Base-by-base conservation (phyloP, 495 filamentous ascomycete genomes). In the Neurospora hispaniola region DNA sequence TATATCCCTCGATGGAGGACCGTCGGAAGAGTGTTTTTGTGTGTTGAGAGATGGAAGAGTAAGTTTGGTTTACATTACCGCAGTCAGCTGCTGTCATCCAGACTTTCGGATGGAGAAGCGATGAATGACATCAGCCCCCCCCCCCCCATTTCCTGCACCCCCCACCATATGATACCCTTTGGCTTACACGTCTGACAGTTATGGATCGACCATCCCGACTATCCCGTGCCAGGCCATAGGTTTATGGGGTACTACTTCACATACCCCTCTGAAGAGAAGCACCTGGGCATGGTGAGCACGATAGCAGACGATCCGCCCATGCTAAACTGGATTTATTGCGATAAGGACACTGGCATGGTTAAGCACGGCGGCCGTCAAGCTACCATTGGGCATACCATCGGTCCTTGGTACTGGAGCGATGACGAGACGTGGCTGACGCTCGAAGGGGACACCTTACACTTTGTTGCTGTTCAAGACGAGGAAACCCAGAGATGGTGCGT, bases 301-400 rank as follows among this genome's bases (percentile, higher is more conserved):
- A 87, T 89, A 75, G 79, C 80, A 1, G 87, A 88, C 71, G 86
- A 88, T 72, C 87, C 88, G 5, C 89, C 89, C 20, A 84, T 87
- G 82, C 84, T 90, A 39, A 88, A 90, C 81, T 90, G 89, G 89
- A 86, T 90, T 12, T 90, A 87, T 72, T 84, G 88, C 73, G 87
- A 89, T 80, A 83, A 85, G 73, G 86, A 86, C 74, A 88, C 82
- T 40, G 81, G 84, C 71, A 78, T 87, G 75, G 79, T 90, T 48
- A 85, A 85, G 73, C 86, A 89, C 74, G 88, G 87, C 0, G 80
- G 83, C 4, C 82, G 84, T 41, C 81, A 82, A 71, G 85, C 83
- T 62, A 85, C 81, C 71, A 31, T 82, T 75, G 82, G 83, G 0
- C 84, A 89, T 74, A 76, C 84, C 9, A 80, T 87, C 46, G 88